Base-by-base conservation (phyloP, 352 stramenopile species). In the Globisporangium yorkense region DNA sequence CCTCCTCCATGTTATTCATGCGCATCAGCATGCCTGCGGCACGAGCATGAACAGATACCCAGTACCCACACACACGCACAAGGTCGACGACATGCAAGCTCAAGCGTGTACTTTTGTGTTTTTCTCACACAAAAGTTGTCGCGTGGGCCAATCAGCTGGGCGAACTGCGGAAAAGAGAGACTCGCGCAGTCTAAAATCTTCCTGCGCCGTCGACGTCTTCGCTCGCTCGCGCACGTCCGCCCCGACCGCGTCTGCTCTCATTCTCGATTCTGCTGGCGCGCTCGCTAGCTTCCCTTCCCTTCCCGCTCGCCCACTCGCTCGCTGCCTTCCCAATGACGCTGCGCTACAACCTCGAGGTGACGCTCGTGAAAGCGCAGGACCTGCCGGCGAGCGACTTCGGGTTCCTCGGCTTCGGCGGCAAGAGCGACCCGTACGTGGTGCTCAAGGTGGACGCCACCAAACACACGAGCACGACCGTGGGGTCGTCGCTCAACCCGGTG, bases 381-480 rank as follows among this genome's bases (percentile, higher is more conserved):
- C 57, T 88, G 35, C 59, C 74, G 10, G 74, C 72, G 40, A 80
- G 71, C 52, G 78, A 88, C 63, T 86, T 85, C 21, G 71, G 73
- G 15, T 83, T 89, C 67, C 67, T 88, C 60, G 77, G 75, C 29
- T 75, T 89, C n/a, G 77, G 75, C 49, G 80, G 80, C 58, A 88
- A 89, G 65, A 88, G 77, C 57, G 80, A 90, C 67, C 80, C 80
- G 62, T 90, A 90, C 65, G 75, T 90, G 51, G 66, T 78, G 29
- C 75, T 89, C 57, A 82, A 87, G 48, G 52, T 88, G 31, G 77
- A 64, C 54, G 46, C 55, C 33, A 54, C 73, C 52, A 59, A 59
- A 21, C 65, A 82, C 37, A 84, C 83, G 65, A 84, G 70, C 55
- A 80, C 75, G 37, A 72, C 80, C 12, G 56, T 87, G 29, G 51